A percentile compares a stretch with the other conserved stretches of the same genome.
Conservation (phyloP, 78 protist species). For the Bodo saltans region DNA sequence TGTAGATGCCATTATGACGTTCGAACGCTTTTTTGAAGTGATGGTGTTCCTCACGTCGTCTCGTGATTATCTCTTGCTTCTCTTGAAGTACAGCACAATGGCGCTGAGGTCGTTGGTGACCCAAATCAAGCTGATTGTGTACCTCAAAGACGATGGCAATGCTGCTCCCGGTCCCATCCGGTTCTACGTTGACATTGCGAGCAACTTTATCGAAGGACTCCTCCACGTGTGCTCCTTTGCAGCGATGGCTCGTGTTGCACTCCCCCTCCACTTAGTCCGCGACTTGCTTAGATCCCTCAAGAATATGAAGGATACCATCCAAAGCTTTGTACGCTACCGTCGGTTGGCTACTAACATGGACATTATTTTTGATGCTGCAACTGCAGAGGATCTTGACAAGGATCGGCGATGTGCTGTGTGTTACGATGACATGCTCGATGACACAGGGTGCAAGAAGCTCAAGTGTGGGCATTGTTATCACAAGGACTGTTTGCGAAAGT, state of each 20-base stretch:
- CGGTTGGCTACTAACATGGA: neutral
- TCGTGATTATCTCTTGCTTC: too few relatives aligned
- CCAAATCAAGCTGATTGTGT: too few relatives aligned
- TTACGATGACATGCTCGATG: constrained; percentile 9
- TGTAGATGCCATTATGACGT: too few relatives aligned
- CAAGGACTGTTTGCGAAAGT: constrained; percentile 11
- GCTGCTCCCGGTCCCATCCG: too few relatives aligned
- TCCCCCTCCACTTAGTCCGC: constrained; percentile 40
- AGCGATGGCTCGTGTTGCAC: neutral
- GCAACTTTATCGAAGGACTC: constrained; percentile 12
- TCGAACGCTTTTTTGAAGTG: too few relatives aligned
- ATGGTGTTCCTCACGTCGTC: too few relatives aligned
- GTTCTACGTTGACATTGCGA: constrained; percentile 37
- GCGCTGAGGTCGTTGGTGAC: too few relatives aligned
- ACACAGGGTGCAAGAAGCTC: constrained; percentile 7
- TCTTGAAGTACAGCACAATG: too few relatives aligned
- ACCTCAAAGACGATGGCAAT: too few relatives aligned
- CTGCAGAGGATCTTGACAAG: neutral
- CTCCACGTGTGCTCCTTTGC: constrained; percentile 27
- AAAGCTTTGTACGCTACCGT: constrained; percentile 7
- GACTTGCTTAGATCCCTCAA: constrained; percentile 1
- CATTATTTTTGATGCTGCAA: neutral
- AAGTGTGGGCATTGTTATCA: constrained; percentile 19
- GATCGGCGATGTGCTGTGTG: constrained; percentile 5
- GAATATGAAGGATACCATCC: neutral